A percentile compares a stretch with the other conserved stretches of the same genome.
phyloP scores from a whole-genome alignment of 768 basidiomycete species.

The Cyathus striatus region DNA sequence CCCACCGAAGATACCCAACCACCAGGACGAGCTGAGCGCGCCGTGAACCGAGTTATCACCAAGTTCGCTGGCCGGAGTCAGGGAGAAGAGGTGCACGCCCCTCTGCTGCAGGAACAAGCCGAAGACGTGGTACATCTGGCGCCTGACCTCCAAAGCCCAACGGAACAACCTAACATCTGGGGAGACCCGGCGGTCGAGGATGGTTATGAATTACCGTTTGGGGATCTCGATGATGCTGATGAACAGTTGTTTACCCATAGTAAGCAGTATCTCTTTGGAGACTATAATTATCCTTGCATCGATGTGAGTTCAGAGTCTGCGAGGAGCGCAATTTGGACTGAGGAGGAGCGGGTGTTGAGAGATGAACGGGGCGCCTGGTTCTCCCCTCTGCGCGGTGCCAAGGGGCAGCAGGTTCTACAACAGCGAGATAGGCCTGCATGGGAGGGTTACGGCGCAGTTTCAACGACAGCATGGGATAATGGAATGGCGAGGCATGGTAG shows the following conservation, averaged over 20 bases:
- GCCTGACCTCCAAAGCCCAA: slow-evolving; percentile 41
- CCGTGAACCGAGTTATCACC: slow-evolving; percentile 35
- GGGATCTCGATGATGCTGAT: slow-evolving; percentile 61
- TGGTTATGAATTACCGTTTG: slow-evolving; percentile 63
- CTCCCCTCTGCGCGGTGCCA: slow-evolving; percentile 48
- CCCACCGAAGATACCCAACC: slow-evolving; percentile 35
- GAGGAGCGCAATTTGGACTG: slow-evolving; percentile 63
- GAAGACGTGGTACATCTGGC: slow-evolving; percentile 62
- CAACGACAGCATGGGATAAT: slow-evolving; percentile 17
- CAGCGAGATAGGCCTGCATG: slow-evolving; percentile 34
- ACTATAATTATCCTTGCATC: slow-evolving; percentile 86
- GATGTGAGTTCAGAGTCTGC: slow-evolving; percentile 82
- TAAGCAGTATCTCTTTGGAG: slow-evolving; percentile 79
- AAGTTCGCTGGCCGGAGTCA: slow-evolving; percentile 36
- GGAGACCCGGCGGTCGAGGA: slow-evolving; percentile 22
- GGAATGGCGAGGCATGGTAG: slow-evolving; percentile 9
- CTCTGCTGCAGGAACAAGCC: slow-evolving; percentile 61
- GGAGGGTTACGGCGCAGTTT: slow-evolving; percentile 57
- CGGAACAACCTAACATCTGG: slow-evolving; percentile 39
- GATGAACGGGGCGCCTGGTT: slow-evolving; percentile 74
- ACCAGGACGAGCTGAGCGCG: slow-evolving; percentile 32
- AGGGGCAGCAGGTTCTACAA: slow-evolving; percentile 33
- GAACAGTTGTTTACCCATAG: slow-evolving; percentile 76
- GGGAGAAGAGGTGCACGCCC: slow-evolving; percentile 64
- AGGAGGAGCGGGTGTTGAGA: slow-evolving; percentile 79